A percentile compares a stretch with the other conserved stretches of the same genome.
Evolutionary conservation across 108 stramenopile genomes (phyloP).

Genomic region (Parietichytrium sp.): DNA sequence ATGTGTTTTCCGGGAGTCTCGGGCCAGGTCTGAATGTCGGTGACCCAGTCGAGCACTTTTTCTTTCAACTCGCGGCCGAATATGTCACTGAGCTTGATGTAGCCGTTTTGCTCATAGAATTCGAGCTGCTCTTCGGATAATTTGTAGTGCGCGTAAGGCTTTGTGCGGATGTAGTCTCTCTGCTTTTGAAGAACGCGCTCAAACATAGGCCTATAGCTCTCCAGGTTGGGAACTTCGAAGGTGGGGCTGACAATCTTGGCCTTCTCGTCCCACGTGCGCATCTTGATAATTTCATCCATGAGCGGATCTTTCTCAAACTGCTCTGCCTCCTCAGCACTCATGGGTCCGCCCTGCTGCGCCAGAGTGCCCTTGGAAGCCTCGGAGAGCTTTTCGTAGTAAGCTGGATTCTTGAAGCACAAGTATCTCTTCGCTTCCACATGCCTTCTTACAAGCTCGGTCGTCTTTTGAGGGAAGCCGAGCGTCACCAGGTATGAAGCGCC

Average conservation of each 20-base stretch:
- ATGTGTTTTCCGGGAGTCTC: constrained; percentile 18
- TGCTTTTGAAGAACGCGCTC: background rate
- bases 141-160: constrained; percentile 21
- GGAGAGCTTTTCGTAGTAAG: constrained; percentile 42
- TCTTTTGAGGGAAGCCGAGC: constrained; percentile 40
- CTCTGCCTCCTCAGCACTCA: constrained; percentile 42
- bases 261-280: constrained; percentile 50
- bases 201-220: background rate
- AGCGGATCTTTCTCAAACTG: constrained; percentile 38
- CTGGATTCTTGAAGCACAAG: constrained; percentile 42
- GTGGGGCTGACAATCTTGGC: constrained; percentile 42
- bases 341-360: constrained; percentile 44
- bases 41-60: background rate
- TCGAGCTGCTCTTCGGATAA: constrained; percentile 25
- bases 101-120: constrained; percentile 38
- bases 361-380: constrained; percentile 45
- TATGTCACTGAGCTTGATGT: constrained; percentile 36
- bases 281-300: constrained; percentile 32
- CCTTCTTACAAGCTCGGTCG: background rate
- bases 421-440: constrained; percentile 51
- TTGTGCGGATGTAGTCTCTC: background rate
- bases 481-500: constrained; percentile 36
- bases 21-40: background rate
- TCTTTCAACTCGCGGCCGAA: background rate
- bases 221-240: background rate